A percentile compares a stretch with the other conserved stretches of the same genome.
These are phyloP conservation scores for Aureobasidium zeae DNA, from an alignment of 2,329 filamentous ascomycete genomes.

Conservation along the genomic window DNA sequence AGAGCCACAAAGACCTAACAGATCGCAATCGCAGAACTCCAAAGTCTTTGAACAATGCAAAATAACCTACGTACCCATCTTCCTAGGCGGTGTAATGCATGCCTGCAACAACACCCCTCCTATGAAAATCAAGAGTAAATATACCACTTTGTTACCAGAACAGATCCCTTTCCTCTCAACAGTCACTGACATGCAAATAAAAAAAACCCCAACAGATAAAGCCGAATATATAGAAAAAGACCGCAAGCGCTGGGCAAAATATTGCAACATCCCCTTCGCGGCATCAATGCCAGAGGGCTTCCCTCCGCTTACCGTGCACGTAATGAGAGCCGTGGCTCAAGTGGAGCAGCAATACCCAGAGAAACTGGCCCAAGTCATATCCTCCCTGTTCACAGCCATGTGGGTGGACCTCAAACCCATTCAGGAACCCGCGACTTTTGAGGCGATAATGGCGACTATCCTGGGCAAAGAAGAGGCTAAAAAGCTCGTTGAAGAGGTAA, in stretches of 20 bases:
- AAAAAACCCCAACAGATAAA: slow-evolving; percentile 40
- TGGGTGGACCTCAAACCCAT: slow-evolving; percentile 44
- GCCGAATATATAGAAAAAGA: slow-evolving; percentile 47
- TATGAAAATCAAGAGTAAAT: slow-evolving; percentile 46
- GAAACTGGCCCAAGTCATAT: slow-evolving; percentile 34
- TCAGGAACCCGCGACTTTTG: slow-evolving; percentile 37
- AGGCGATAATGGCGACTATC: slow-evolving; percentile 35
- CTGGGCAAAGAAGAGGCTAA: slow-evolving; percentile 38
- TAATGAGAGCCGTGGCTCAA: slow-evolving; percentile 40
- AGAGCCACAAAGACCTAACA: slow-evolving; percentile 2
- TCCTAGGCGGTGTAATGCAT: slow-evolving; percentile 52
- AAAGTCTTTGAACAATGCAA: slow-evolving; percentile 46
- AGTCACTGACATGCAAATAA: background rate
- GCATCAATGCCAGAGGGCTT: slow-evolving; percentile 40
- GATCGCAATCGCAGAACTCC: slow-evolving; percentile 37
- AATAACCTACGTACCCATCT: slow-evolving; percentile 49
- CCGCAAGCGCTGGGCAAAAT: slow-evolving; percentile 44
- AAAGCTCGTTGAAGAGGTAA: slow-evolving; percentile 35
- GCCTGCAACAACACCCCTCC: slow-evolving; percentile 46
- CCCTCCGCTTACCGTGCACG: slow-evolving; percentile 42
- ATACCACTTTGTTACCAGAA: background rate
- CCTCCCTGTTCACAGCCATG: slow-evolving; percentile 41
- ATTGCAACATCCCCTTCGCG: slow-evolving; percentile 47
- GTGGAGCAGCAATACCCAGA: slow-evolving; percentile 36
- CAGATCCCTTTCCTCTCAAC: background rate